These are phyloP conservation scores for Mycena filopes DNA, from an alignment of 768 basidiomycete genomes.

Conservation along the genomic window DNA sequence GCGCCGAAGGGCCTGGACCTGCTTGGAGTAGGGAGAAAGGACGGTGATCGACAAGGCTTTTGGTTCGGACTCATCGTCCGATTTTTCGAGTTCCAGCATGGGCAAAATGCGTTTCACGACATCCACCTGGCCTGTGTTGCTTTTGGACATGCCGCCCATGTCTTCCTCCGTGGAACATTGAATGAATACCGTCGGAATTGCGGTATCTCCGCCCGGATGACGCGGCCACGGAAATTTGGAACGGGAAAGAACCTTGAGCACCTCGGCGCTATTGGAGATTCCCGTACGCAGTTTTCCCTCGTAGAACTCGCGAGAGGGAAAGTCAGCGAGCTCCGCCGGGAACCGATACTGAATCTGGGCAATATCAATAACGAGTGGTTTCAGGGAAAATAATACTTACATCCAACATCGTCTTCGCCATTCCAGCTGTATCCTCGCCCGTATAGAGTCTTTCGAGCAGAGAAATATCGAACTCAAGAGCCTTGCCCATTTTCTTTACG, in stretches of 20 bases:
- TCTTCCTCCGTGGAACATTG: constrained; percentile 69
- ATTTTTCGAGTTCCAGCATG: constrained; percentile 46
- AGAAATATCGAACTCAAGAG: constrained; percentile 68
- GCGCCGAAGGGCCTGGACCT: constrained; percentile 58
- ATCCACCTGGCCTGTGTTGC: constrained; percentile 68
- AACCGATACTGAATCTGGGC: constrained; percentile 72
- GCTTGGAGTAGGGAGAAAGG: constrained; percentile 71
- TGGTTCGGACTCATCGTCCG: constrained; percentile 27
- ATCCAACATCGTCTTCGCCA: constrained; percentile 72
- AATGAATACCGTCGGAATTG: constrained; percentile 67
- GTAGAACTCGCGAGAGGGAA: constrained; percentile 75
- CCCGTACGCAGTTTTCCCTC: constrained; percentile 62
- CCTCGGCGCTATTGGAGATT: constrained; percentile 47
- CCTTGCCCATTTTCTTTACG: constrained; percentile 67
- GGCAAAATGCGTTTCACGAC: constrained; percentile 59
- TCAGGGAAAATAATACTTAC: constrained; percentile 38
- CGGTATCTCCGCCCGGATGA: constrained; percentile 30
- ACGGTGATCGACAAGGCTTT: constrained; percentile 53
- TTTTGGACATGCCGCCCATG: constrained; percentile 67
- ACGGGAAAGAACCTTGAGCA: constrained; percentile 48
- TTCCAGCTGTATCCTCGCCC: constrained; percentile 43
- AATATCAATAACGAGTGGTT: too few species aligned
- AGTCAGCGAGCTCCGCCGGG: constrained; percentile 63
- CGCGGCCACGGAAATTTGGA: constrained; percentile 71
- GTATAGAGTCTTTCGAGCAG: constrained; percentile 70